Evolutionary conservation across 345 rosid genomes (phyloP).

Genomic region (Aegle marmelos): DNA sequence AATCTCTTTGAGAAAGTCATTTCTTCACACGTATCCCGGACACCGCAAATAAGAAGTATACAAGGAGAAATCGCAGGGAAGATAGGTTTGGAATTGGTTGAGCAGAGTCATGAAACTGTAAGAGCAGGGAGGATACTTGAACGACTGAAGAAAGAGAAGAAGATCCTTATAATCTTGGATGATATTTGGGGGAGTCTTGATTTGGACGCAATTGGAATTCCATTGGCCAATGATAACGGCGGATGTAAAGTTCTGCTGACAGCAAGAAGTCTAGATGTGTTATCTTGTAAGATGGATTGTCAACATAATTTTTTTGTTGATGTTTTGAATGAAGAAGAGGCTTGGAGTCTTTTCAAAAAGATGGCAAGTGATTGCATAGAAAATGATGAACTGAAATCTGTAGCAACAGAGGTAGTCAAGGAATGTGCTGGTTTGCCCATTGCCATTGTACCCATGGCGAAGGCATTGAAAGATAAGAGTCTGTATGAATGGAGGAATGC

Average conservation of each 20-base stretch:
- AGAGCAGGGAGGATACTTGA: not conserved
- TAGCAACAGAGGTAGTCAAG: too few species aligned
- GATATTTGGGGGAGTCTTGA: not conserved
- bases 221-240: not conserved
- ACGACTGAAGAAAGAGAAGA: not conserved
- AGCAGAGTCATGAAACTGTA: not conserved
- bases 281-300: too few species aligned
- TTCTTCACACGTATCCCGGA: not conserved
- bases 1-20: constrained; percentile 15
- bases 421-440: too few species aligned
- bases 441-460: too few species aligned
- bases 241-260: not conserved
- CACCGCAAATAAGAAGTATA: not conserved
- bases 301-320: too few species aligned
- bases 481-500: too few species aligned
- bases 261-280: too few species aligned
- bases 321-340: too few species aligned
- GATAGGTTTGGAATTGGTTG: not conserved
- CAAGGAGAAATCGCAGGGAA: not conserved
- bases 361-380: too few species aligned
- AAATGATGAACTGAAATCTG: too few species aligned
- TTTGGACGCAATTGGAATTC: constrained; percentile 1
- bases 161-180: constrained; percentile 11
- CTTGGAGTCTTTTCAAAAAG: too few species aligned
- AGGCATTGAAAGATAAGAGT: too few species aligned